These are phyloP conservation scores for Paracoccidioides lutzii DNA, from an alignment of 2,329 filamentous ascomycete species.

Conservation along the genomic window DNA sequence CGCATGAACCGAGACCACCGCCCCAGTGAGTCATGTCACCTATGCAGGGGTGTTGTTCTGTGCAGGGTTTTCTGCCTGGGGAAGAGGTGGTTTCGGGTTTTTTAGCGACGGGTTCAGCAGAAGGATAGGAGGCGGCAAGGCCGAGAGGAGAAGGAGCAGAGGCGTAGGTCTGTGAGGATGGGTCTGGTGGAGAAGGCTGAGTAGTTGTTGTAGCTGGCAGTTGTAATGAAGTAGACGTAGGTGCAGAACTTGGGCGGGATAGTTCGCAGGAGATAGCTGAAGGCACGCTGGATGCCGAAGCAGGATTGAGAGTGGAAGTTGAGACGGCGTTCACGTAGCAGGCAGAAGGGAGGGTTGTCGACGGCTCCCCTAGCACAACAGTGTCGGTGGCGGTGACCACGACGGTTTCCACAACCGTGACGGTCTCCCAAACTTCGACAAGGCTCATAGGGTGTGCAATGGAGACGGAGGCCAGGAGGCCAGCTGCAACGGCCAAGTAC, in stretches of 20 bases:
- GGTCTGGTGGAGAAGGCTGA: conserved; percentile 6
- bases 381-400: conserved; percentile 28
- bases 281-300: conserved; percentile 6
- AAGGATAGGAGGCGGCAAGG: conserved; percentile 1
- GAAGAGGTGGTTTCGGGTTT: conserved; percentile 5
- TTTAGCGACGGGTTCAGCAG: not conserved
- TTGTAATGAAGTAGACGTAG: conserved; percentile 12
- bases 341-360: conserved; percentile 28
- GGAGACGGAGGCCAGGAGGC: conserved; percentile 11
- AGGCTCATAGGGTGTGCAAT: conserved; percentile 8
- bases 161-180: not conserved
- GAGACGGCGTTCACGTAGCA: not conserved
- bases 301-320: conserved; percentile 8
- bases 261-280: conserved; percentile 5
- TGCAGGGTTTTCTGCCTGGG: conserved; percentile 16
- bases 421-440: conserved; percentile 5
- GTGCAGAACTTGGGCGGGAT: conserved; percentile 6
- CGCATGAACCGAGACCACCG: conserved; percentile 57
- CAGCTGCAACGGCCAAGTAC: conserved; percentile 10
- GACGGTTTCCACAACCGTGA: conserved; percentile 14
- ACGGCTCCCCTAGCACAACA: conserved; percentile 38
- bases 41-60: conserved; percentile 19
- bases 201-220: conserved; percentile 4
- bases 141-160: not conserved
- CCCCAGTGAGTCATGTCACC: conserved; percentile 67